phyloP scores from a whole-genome alignment of 2,329 filamentous ascomycete species.

The Myriosclerotinia curreyana region DNA sequence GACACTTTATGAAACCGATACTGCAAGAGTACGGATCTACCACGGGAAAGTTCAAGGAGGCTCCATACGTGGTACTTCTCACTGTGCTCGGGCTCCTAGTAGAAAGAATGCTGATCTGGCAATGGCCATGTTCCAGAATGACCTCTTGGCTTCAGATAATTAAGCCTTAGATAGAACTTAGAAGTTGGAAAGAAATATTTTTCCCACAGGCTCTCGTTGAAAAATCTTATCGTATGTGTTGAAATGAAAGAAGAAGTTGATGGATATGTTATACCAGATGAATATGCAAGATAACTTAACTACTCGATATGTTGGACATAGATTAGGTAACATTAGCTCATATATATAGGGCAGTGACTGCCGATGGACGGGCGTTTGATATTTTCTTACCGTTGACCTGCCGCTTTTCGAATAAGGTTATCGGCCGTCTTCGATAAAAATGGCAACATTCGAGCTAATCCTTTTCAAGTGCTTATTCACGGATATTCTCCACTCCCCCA shows the following conservation, averaged over 20 bases:
- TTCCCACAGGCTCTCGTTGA: not conserved
- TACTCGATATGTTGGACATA: no score
- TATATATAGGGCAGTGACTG: not conserved
- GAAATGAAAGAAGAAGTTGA: not conserved
- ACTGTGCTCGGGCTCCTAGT: constrained; percentile 2
- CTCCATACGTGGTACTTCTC: not conserved
- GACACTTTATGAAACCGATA: constrained; percentile 5
- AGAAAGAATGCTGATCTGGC: constrained; percentile 9
- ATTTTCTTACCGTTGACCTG: constrained; percentile 6
- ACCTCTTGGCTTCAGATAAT: not conserved
- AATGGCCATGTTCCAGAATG: not conserved
- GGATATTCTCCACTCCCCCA: constrained; percentile 12
- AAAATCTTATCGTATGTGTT: not conserved
- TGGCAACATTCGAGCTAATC: not conserved
- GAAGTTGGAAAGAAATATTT: not conserved
- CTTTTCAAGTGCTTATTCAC: constrained; percentile 7
- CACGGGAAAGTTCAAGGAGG: not conserved
- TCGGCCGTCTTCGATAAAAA: not conserved
- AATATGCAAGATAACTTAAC: no score
- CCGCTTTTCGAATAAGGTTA: not conserved
- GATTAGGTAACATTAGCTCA: not conserved
- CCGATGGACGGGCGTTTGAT: constrained; percentile 7
- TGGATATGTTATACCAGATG: not conserved
- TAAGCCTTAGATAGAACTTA: not conserved
- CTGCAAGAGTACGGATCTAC: constrained; percentile 14